Conservation (phyloP, 306 rosid genomes). For the Pyrus pyrifolia region DNA sequence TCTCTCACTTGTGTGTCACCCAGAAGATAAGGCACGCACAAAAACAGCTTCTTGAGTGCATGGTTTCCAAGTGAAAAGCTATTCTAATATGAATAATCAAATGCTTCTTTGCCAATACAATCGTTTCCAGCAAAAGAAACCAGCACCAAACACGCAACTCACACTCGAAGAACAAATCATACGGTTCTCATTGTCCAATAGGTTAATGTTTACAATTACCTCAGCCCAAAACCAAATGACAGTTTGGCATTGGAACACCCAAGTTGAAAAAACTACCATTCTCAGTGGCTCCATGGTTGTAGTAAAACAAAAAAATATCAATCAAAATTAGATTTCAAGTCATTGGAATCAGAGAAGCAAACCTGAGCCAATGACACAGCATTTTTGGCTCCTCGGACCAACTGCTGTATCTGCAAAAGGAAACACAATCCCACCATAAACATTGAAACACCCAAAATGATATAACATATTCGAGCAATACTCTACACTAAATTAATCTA, state of each 20-base stretch:
- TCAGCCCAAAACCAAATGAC: constrained; percentile 10
- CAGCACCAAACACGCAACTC: not conserved
- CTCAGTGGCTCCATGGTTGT: constrained; percentile 14
- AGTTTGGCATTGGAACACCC: constrained; percentile 6
- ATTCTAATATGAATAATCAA: not conserved
- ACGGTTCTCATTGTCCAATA: not conserved
- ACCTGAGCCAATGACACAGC: constrained; percentile 61
- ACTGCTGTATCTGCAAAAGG: constrained; percentile 44
- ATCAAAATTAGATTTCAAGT: constrained; percentile 1
- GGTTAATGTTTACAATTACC: not conserved
- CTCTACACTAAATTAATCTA: not conserved
- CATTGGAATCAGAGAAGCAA: constrained; percentile 14
- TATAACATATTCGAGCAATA: not conserved
- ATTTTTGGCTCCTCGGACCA: constrained; percentile 33
- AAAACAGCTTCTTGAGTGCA: not conserved
- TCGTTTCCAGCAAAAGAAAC: constrained; percentile 4
- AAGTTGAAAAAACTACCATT: not conserved
- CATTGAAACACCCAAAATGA: not conserved
- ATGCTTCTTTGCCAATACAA: not conserved
- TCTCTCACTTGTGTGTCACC: not conserved
- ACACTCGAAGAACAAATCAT: not conserved
- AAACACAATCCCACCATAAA: not conserved
- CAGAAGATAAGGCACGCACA: not conserved
- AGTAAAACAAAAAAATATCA: not conserved
- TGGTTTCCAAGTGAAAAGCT: constrained; percentile 1